These are phyloP conservation scores for Conidiobolus coronatus DNA, from an alignment of 371 early-diverging fungal genomes.

Conservation along the genomic window DNA sequence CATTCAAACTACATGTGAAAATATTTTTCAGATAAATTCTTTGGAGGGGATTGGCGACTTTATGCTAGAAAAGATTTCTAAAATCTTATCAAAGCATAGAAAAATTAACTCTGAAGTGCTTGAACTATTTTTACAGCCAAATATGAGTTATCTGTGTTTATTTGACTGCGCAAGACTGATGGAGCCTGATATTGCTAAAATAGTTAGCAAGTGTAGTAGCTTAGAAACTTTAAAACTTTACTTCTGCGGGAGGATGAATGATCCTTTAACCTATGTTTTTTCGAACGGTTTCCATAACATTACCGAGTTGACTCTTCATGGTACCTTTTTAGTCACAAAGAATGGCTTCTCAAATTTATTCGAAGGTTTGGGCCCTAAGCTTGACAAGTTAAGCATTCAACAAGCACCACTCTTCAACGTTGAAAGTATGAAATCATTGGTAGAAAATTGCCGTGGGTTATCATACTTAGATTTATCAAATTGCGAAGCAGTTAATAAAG, in stretches of 20 bases:
- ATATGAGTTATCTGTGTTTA: constrained; percentile 23
- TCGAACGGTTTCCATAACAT: constrained; percentile 19
- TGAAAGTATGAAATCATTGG: constrained; percentile 23
- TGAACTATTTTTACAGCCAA: constrained; percentile 43
- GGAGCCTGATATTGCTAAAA: constrained; percentile 20
- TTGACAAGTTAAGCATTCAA: constrained; percentile 29
- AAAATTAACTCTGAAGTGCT: constrained; percentile 33
- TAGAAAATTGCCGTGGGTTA: constrained; percentile 23
- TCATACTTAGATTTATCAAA: constrained; percentile 26
- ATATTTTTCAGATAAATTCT: constrained; percentile 54
- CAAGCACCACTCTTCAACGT: constrained; percentile 33
- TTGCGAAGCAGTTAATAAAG: constrained; percentile 23
- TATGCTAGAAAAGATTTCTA: constrained; percentile 44
- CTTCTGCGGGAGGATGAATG: constrained; percentile 54
- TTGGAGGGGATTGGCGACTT: constrained; percentile 51
- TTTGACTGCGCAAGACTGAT: constrained; percentile 62
- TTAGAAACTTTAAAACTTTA: constrained; percentile 30
- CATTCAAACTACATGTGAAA: constrained; percentile 35
- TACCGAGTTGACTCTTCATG: constrained; percentile 31
- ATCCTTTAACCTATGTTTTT: constrained; percentile 22
- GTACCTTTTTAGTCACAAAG: constrained; percentile 43
- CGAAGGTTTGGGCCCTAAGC: constrained; percentile 14
- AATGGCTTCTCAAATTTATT: constrained; percentile 34
- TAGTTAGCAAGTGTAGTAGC: constrained; percentile 37
- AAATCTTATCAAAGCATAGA: constrained; percentile 56